These are phyloP conservation scores for Aspergillus sergii DNA, from an alignment of 2,329 filamentous ascomycete species.

Conservation along the genomic window DNA sequence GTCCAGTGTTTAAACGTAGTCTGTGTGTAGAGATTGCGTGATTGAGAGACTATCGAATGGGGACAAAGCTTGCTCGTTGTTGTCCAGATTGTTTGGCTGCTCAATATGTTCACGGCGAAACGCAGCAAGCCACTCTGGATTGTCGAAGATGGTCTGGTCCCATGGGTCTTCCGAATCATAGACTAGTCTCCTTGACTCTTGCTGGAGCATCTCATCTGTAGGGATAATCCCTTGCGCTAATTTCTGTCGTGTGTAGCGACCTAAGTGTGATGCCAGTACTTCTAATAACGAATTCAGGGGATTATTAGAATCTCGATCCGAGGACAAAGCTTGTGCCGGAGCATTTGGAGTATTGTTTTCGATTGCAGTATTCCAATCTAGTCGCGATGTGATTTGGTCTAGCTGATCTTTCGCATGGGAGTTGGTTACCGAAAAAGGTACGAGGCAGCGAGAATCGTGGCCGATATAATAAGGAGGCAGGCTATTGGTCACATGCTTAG, in stretches of 20 bases:
- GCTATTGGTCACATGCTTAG: conserved; percentile 17
- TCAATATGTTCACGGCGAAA: conserved; percentile 17
- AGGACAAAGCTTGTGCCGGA: background rate
- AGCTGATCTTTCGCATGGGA: conserved; percentile 19
- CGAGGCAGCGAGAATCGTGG: conserved; percentile 19
- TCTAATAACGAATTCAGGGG: conserved; percentile 16
- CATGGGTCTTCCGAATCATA: conserved; percentile 55
- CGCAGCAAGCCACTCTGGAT: conserved; percentile 24
- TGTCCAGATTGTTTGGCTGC: background rate
- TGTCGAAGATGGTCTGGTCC: conserved; percentile 43
- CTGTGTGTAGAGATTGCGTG: background rate
- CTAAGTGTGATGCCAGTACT: conserved; percentile 20
- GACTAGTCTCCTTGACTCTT: conserved; percentile 48
- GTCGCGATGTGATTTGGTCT: conserved; percentile 18
- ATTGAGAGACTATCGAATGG: background rate
- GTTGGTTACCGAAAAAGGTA: conserved; percentile 25
- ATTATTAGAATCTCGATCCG: background rate
- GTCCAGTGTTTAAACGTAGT: background rate
- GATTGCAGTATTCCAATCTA: background rate
- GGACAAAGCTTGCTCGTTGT: background rate
- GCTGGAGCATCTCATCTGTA: conserved; percentile 55
- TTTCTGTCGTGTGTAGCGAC: conserved; percentile 20
- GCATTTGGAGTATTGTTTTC: background rate
- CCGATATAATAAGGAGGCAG: conserved; percentile 27
- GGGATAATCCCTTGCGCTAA: conserved; percentile 32